phyloP scores from a whole-genome alignment of 2,329 filamentous ascomycete species.

The Talaromyces sp. region DNA sequence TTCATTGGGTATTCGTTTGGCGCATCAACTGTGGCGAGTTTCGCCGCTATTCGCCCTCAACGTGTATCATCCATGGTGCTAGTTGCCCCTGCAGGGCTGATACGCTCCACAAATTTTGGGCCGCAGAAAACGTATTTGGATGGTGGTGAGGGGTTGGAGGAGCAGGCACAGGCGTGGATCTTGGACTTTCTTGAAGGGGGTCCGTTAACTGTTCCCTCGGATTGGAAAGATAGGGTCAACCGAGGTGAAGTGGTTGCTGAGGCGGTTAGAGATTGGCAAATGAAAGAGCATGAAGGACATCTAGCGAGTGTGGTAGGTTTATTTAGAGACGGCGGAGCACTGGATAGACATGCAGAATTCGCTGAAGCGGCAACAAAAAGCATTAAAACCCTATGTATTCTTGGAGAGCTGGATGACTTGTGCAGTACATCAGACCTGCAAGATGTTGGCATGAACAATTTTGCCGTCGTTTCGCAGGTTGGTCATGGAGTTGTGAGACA shows the following conservation, averaged over 20 bases:
- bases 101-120: neutral
- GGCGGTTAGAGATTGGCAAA: slow-evolving; percentile 48
- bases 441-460: slow-evolving; percentile 29
- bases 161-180: slow-evolving; percentile 30
- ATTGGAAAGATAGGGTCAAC: slow-evolving; percentile 42
- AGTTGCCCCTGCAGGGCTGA: slow-evolving; percentile 4
- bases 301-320: slow-evolving; percentile 43
- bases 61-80: slow-evolving; percentile 34
- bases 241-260: slow-evolving; percentile 45
- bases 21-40: slow-evolving; percentile 36
- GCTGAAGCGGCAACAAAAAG: slow-evolving; percentile 19
- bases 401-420: slow-evolving; percentile 36
- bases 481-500: slow-evolving; percentile 41
- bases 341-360: slow-evolving; percentile 35
- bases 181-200: slow-evolving; percentile 43
- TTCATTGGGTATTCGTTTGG: slow-evolving; percentile 51
- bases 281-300: slow-evolving; percentile 44
- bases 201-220: slow-evolving; percentile 34
- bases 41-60: slow-evolving; percentile 26
- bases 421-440: slow-evolving; percentile 28
- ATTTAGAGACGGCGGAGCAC: slow-evolving; percentile 43
- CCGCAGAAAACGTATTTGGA: slow-evolving; percentile 13
- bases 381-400: slow-evolving; percentile 25
- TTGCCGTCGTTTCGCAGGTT: slow-evolving; percentile 32
- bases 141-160: slow-evolving; percentile 22